These are phyloP conservation scores for Berberis thunbergii DNA, from an alignment of 164 flowering plant species.

Conservation along the genomic window DNA sequence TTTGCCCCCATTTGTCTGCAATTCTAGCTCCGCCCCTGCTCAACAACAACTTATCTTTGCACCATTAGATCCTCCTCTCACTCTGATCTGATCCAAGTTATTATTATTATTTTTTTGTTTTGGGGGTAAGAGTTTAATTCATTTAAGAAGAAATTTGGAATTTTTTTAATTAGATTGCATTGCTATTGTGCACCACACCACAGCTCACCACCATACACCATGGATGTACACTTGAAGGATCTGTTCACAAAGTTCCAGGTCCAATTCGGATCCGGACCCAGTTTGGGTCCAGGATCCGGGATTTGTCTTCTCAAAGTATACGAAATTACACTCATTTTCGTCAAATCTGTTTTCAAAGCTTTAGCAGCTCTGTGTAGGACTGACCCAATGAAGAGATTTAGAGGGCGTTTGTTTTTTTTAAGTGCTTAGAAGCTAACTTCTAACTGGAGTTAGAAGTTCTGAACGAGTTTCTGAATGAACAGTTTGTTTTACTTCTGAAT, in stretches of 20 bases:
- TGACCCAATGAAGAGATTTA: conserved; percentile 63
- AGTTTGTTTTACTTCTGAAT: too few relatives aligned
- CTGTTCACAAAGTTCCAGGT: conserved; percentile 47
- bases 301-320: conserved; percentile 49
- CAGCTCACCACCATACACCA: conserved; percentile 8
- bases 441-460: too few relatives aligned
- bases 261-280: conserved; percentile 68
- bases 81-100: neutral
- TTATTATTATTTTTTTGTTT: neutral
- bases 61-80: neutral
- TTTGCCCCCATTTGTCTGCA: too few relatives aligned
- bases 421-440: too few relatives aligned
- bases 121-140: neutral
- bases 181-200: neutral
- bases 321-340: conserved; percentile 37
- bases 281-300: conserved; percentile 65
- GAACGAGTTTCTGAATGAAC: too few relatives aligned
- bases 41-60: too few relatives aligned
- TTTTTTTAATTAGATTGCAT: neutral
- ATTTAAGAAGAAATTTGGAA: neutral
- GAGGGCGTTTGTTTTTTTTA: too few relatives aligned
- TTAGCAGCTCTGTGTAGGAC: conserved; percentile 57
- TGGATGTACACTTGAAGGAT: conserved; percentile 61
- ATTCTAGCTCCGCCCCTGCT: too few relatives aligned
- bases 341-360: conserved; percentile 44